Conservation (phyloP, 108 stramenopile species). For the Aurantiochytrium sp. region DNA sequence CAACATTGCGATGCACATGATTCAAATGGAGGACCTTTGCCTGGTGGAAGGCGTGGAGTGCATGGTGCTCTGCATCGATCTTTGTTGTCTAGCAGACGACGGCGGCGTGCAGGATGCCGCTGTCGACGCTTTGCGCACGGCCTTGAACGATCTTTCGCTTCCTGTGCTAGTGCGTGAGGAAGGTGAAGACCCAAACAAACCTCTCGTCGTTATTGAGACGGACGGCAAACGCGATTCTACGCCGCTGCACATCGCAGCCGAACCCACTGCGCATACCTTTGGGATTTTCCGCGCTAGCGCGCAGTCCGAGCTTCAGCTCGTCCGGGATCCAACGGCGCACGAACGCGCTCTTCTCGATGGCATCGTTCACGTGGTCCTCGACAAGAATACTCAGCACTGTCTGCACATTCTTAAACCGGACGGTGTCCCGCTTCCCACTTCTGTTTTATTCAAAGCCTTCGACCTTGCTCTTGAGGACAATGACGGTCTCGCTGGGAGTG, state of each 20-base stretch:
- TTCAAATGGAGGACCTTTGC: not conserved
- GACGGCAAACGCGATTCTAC: not conserved
- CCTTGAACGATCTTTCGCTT: not conserved
- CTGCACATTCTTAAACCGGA: not conserved
- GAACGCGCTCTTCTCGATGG: not conserved
- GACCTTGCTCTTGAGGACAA: not conserved
- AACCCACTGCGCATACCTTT: not conserved
- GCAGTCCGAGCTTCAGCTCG: not conserved
- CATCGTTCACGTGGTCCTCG: not conserved
- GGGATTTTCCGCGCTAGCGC: not conserved
- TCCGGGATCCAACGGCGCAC: not conserved
- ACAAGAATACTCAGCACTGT: not conserved
- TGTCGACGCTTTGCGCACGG: not conserved
- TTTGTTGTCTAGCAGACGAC: not conserved
- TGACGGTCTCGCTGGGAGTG: not conserved
- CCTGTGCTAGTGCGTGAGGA: not conserved
- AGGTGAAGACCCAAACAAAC: not conserved
- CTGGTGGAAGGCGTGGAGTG: not conserved
- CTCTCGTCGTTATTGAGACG: not conserved
- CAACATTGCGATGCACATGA: not conserved
- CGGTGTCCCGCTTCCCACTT: not conserved
- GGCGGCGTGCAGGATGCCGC: not conserved
- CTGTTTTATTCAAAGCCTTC: not conserved
- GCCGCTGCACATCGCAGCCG: not conserved
- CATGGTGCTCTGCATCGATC: not conserved